Evolutionary conservation across 2,329 filamentous ascomycete genomes (phyloP).

Genomic region (Aspergillus oerlinghausenensis): DNA sequence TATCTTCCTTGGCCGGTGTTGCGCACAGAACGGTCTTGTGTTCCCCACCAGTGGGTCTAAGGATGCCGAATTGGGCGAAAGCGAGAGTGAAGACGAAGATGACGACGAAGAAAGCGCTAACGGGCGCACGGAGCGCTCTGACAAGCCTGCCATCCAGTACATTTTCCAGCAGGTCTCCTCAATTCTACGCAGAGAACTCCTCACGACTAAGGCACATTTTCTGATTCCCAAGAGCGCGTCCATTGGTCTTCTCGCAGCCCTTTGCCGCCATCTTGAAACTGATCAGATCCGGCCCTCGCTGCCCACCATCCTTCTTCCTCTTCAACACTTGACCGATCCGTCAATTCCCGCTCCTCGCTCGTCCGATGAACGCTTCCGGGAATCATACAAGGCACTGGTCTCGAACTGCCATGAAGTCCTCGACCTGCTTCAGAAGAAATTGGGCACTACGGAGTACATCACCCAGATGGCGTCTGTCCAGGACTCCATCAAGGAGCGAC

Average conservation of each 20-base stretch:
- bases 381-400: conserved; percentile 65
- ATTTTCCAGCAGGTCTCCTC: conserved; percentile 74
- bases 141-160: conserved; percentile 60
- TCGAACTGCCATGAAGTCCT: conserved; percentile 71
- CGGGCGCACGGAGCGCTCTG: conserved; percentile 16
- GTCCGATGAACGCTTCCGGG: conserved; percentile 64
- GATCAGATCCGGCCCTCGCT: conserved; percentile 60
- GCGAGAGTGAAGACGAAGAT: conserved; percentile 42
- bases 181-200: conserved; percentile 71
- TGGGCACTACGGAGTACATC: conserved; percentile 79
- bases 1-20: conserved; percentile 69
- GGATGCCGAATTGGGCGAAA: conserved; percentile 35
- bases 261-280: conserved; percentile 59
- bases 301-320: conserved; percentile 59
- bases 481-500: conserved; percentile 64
- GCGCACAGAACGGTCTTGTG: conserved; percentile 53
- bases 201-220: conserved; percentile 56
- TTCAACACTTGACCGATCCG: conserved; percentile 81
- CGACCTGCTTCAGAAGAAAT: conserved; percentile 75
- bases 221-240: conserved; percentile 71
- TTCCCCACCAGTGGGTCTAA: conserved; percentile 39
- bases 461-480: conserved; percentile 67
- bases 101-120: conserved; percentile 36
- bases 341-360: conserved; percentile 68
- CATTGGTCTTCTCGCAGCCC: conserved; percentile 67